Evolutionary conservation across 2,329 filamentous ascomycete genomes (phyloP).

Genomic region (Penicillium sp.): DNA sequence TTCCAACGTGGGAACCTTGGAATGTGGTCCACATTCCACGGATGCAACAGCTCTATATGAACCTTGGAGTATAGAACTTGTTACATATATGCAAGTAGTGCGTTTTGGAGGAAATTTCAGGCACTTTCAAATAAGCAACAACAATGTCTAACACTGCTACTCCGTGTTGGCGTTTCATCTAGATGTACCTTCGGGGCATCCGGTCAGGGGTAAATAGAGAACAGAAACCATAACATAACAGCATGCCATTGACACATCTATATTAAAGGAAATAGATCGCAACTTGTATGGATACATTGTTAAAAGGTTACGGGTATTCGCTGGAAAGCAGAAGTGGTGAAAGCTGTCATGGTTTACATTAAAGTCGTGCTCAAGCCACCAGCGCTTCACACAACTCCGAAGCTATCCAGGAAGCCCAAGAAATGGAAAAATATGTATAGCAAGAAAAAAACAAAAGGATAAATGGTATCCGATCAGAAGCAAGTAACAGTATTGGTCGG

Average conservation of each 20-base stretch:
- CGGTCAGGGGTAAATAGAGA: background rate
- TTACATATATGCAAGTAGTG: too few relatives aligned
- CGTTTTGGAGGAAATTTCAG: background rate
- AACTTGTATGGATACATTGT: constrained; percentile 17
- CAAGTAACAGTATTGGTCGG: constrained; percentile 22
- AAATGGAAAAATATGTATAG: constrained; percentile 22
- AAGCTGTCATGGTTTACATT: constrained; percentile 30
- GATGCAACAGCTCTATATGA: background rate
- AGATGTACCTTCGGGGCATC: background rate
- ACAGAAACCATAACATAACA: background rate
- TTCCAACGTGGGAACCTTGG: background rate
- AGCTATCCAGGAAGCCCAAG: constrained; percentile 27
- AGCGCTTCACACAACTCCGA: constrained; percentile 27
- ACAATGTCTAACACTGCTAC: background rate
- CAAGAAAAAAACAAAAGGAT: constrained; percentile 17
- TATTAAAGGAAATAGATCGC: constrained; percentile 6
- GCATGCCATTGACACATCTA: constrained; percentile 3
- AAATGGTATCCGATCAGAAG: constrained; percentile 24
- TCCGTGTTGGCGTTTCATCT: background rate
- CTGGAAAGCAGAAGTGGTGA: constrained; percentile 19
- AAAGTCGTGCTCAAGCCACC: constrained; percentile 27
- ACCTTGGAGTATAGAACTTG: background rate
- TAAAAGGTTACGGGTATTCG: constrained; percentile 17
- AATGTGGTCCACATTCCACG: background rate
- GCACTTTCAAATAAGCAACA: background rate